These are phyloP conservation scores for Cucurbita ficifolia DNA, from an alignment of 306 rosid genomes.

Conservation along the genomic window DNA sequence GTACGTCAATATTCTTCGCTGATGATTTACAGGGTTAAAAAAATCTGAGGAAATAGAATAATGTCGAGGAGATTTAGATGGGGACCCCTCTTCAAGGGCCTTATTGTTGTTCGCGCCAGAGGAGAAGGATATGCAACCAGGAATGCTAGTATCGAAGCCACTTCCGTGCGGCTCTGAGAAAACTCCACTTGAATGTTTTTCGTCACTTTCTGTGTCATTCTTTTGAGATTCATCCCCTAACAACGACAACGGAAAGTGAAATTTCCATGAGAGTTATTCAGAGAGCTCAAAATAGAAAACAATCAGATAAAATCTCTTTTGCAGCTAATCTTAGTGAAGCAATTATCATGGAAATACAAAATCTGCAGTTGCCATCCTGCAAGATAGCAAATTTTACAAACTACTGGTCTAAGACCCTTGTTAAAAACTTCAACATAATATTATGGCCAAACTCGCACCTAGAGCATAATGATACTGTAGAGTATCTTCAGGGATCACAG, in stretches of 20 bases:
- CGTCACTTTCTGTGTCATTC: constrained; percentile 22
- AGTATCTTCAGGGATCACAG: constrained; percentile 39
- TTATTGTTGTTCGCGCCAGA: constrained; percentile 34
- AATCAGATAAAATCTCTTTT: not conserved
- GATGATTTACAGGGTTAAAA: constrained; percentile 37
- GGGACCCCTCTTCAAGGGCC: constrained; percentile 24
- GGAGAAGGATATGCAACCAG: constrained; percentile 28
- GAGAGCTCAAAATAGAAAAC: not conserved
- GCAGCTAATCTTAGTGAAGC: not conserved
- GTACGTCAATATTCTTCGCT: constrained; percentile 38
- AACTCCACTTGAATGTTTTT: constrained; percentile 32
- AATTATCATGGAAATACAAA: not conserved
- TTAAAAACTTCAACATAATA: not conserved
- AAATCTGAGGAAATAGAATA: constrained; percentile 33
- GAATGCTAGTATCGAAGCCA: constrained; percentile 26
- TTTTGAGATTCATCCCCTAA: constrained; percentile 40
- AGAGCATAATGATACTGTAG: constrained; percentile 19
- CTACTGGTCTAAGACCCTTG: not conserved
- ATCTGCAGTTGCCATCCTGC: not conserved
- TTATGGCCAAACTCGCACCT: constrained; percentile 38
- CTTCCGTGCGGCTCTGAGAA: constrained; percentile 23
- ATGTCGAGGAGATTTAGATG: constrained; percentile 24
- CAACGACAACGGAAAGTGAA: constrained; percentile 21
- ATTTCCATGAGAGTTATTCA: constrained; percentile 13
- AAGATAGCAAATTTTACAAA: not conserved